A percentile compares a stretch with the other conserved stretches of the same genome.
phyloP scores from a whole-genome alignment of 495 filamentous ascomycete genomes.

The Oidiodendron maius region DNA sequence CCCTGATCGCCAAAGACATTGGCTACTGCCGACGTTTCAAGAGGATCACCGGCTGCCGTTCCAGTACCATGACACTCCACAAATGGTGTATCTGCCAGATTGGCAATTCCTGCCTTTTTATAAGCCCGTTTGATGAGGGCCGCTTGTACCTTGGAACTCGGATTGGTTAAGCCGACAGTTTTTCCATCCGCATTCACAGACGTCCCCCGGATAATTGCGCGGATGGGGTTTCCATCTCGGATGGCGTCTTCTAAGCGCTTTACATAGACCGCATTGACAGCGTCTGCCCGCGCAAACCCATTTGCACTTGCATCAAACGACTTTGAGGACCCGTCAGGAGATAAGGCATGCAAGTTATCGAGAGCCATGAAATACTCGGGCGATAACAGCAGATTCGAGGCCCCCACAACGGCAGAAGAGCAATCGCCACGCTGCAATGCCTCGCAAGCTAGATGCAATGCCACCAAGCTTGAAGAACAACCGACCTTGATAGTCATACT shows the following conservation, averaged over 20 bases:
- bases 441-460: not conserved
- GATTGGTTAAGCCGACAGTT: conserved; percentile 8
- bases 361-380: conserved; percentile 10
- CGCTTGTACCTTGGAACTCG: not conserved
- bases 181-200: conserved; percentile 55
- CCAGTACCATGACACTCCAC: conserved; percentile 6
- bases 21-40: conserved; percentile 50
- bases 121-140: not conserved
- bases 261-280: conserved; percentile 47
- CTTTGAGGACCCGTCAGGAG: conserved; percentile 39
- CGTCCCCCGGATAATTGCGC: conserved; percentile 53
- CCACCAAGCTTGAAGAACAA: conserved; percentile 32
- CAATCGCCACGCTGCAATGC: not conserved
- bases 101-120: conserved; percentile 20
- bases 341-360: conserved; percentile 24
- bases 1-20: conserved; percentile 20
- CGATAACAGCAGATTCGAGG: conserved; percentile 31
- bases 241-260: conserved; percentile 54
- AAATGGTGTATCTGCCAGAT: conserved; percentile 22
- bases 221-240: conserved; percentile 49
- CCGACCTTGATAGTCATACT: conserved; percentile 72
- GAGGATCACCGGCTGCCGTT: conserved; percentile 52
- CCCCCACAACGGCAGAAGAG: conserved; percentile 51
- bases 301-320: conserved; percentile 56
- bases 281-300: conserved; percentile 65